Evolutionary conservation across 1,139 yeast species (phyloP), one percentile per base, ranked within the genome.

Genomic region (Suhomyces terraborum): DNA sequence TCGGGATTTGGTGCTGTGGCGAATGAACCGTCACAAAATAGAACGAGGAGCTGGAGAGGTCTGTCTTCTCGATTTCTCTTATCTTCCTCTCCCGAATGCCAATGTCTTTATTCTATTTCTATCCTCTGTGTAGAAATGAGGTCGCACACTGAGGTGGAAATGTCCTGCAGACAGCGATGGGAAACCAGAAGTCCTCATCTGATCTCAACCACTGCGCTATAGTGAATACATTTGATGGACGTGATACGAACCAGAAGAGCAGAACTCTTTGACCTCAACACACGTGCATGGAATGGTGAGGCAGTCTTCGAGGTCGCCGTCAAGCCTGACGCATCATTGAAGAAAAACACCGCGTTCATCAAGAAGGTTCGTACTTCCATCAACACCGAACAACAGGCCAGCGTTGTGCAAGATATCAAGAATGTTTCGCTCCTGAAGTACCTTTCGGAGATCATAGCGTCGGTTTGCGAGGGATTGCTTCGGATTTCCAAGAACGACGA

Each of bases 281-380:
- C 54, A 3, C 52, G 59, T 38, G 81, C 83, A 3, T 82, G 88
- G 88, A 60, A 62, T 21, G 85, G 80, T 2, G 74, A 66, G 24
- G 52, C 45, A 7, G 60, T 56, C n/a, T 48, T 51, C 14, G 32
- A 39, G 9, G 43, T 64, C 1, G 56, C 69, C 1, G 48, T 58
- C 12, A 72, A 75, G 35, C 66, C 84, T 12, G 97, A 91, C 56
- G 71, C 95, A 0, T 83, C 93, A 38, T 67, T 91, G 47, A 91
- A 89, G 69, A 87, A 84, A 58, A 88, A 91, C 58, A 83, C 89
- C 4, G 85, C 89, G 0, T 87, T 88, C 52, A 82, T 88, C 43
- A 84, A 84, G 56, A 84, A 84, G 53, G 62, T 88, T 38, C 75
- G 82, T 47, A 69, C 77, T 4, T 72, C 83, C 3, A 65, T 88